Conservation (phyloP, 2,329 filamentous ascomycete species). For the Apiospora phragmitis region DNA sequence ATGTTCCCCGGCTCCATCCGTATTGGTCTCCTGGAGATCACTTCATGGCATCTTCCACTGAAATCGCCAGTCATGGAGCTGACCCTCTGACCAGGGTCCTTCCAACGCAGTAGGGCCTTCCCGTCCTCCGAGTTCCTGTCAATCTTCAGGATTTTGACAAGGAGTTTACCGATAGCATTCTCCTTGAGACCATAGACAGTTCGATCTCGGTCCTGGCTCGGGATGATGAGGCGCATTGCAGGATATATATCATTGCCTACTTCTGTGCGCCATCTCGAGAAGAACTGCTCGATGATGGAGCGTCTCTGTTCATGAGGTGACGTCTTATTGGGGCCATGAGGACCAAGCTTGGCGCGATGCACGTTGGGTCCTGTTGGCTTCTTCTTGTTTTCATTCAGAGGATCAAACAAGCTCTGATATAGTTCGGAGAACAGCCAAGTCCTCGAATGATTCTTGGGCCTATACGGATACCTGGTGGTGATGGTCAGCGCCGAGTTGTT, state of each 20-base stretch:
- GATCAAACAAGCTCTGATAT: conserved; percentile 78
- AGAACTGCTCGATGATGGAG: conserved; percentile 82
- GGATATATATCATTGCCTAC: conserved; percentile 94
- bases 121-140: conserved; percentile 88
- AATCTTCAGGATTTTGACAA: conserved; percentile 93
- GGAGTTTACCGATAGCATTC: conserved; percentile 81
- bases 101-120: conserved; percentile 86
- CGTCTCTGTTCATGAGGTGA: conserved; percentile 77
- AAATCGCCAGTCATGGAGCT: conserved; percentile 83
- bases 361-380: conserved; percentile 56
- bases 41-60: conserved; percentile 82
- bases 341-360: conserved; percentile 58
- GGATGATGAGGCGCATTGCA: conserved; percentile 85
- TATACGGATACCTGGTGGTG: conserved; percentile 72
- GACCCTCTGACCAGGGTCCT: conserved; percentile 71
- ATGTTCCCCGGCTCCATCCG: conserved; percentile 72
- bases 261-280: conserved; percentile 81
- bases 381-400: conserved; percentile 75
- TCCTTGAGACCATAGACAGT: conserved; percentile 95
- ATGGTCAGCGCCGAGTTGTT: conserved; percentile 9
- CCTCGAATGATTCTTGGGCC: conserved; percentile 76
- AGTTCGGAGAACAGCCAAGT: conserved; percentile 84
- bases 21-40: conserved; percentile 81
- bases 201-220: conserved; percentile 88
- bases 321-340: conserved; percentile 56